These are phyloP conservation scores for Ananas comosus DNA, from an alignment of 176 grass and related monocot genomes.

Conservation along the genomic window DNA sequence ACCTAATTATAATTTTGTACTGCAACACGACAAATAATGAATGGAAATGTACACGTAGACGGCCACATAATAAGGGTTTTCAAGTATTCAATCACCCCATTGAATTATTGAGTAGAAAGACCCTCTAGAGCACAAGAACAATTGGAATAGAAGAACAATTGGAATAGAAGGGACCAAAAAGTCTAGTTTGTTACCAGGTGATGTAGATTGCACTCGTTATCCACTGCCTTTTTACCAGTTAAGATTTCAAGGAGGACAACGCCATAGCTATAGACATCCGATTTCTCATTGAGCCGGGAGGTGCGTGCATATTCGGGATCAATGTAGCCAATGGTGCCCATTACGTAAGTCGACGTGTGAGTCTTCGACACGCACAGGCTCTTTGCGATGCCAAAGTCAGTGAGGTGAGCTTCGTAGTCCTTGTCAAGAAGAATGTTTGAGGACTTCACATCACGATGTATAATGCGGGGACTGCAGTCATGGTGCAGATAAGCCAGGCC, in stretches of 20 bases:
- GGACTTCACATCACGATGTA: constrained; percentile 84
- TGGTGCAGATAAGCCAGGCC: constrained; percentile 90
- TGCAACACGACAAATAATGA: too few relatives aligned
- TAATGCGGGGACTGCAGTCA: constrained; percentile 75
- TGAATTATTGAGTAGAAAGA: too few relatives aligned
- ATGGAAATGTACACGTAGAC: too few relatives aligned
- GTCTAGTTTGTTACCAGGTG: constrained; percentile 59
- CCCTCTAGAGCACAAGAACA: too few relatives aligned
- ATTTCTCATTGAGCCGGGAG: constrained; percentile 81
- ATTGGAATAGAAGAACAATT: not conserved
- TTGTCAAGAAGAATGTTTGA: constrained; percentile 88
- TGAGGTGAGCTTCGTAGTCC: constrained; percentile 65
- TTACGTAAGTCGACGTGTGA: constrained; percentile 83
- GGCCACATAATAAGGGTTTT: too few relatives aligned
- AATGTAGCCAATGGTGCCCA: constrained; percentile 95
- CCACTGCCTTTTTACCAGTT: constrained; percentile 77
- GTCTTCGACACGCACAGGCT: constrained; percentile 78
- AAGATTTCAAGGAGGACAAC: constrained; percentile 75
- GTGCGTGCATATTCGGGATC: constrained; percentile 89
- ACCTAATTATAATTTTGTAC: too few relatives aligned
- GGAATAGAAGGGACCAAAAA: constrained; percentile 17
- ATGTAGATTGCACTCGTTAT: constrained; percentile 89
- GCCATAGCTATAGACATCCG: constrained; percentile 85
- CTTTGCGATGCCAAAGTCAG: constrained; percentile 90
- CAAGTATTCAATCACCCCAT: too few relatives aligned